Evolutionary conservation across 2,329 filamentous ascomycete genomes (phyloP).

Genomic region (Botrytis pseudocinerea): DNA sequence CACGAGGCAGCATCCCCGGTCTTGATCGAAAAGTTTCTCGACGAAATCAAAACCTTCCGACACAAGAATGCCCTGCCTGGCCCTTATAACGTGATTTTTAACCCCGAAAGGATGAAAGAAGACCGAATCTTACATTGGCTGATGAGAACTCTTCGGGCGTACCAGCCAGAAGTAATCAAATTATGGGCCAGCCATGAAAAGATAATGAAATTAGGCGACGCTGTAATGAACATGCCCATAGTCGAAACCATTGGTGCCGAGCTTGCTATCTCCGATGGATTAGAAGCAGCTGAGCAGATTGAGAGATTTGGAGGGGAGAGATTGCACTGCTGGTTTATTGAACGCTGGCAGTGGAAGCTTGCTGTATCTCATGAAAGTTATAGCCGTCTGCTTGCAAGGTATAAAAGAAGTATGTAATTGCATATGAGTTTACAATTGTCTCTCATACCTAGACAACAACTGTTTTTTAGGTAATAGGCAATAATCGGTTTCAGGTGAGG

Average conservation of each 20-base stretch:
- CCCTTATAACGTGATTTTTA: slow-evolving; percentile 28
- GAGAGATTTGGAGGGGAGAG: background rate
- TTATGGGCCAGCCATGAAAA: background rate
- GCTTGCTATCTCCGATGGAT: slow-evolving; percentile 29
- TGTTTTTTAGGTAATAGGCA: background rate
- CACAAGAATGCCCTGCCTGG: background rate
- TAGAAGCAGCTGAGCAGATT: background rate
- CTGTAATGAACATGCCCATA: slow-evolving; percentile 29
- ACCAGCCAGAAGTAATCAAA: background rate
- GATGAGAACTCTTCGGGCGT: slow-evolving; percentile 13
- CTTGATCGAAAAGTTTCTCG: background rate
- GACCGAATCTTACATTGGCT: slow-evolving; percentile 29
- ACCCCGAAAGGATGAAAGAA: slow-evolving; percentile 22
- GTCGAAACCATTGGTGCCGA: slow-evolving; percentile 32
- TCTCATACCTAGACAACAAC: too few relatives aligned
- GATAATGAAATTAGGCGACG: slow-evolving; percentile 8
- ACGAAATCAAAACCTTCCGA: slow-evolving; percentile 4
- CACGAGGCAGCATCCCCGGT: background rate
- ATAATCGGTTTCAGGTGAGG: background rate
- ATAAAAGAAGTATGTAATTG: background rate
- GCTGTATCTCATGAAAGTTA: too few relatives aligned
- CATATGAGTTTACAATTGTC: background rate
- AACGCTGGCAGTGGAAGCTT: background rate
- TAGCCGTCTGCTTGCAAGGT: background rate
- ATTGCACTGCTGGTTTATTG: background rate